A percentile compares a stretch with the other conserved stretches of the same genome.
Conservation (phyloP, 2,329 filamentous ascomycete genomes). For the Magnaporthiopsis rhizophila region DNA sequence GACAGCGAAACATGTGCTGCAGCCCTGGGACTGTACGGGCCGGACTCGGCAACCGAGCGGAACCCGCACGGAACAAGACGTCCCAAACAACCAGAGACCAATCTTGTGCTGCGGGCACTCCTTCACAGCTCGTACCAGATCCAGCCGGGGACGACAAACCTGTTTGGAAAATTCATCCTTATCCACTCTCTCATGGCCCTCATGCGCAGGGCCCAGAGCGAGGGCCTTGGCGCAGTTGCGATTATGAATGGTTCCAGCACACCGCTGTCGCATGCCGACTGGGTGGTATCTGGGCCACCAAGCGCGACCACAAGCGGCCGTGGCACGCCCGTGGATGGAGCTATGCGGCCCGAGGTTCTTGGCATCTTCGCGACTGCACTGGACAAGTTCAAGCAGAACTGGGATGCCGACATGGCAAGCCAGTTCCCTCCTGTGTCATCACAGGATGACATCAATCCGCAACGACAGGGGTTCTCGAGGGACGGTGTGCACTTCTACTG, state of each 20-base stretch:
- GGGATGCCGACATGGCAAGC: constrained; percentile 61
- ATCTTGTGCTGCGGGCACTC: constrained; percentile 52
- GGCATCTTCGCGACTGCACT: constrained; percentile 48
- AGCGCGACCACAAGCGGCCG: constrained; percentile 38
- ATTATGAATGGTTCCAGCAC: constrained; percentile 37
- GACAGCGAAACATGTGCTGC: constrained; percentile 52
- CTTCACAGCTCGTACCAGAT: constrained; percentile 52
- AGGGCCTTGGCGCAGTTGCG: constrained; percentile 24
- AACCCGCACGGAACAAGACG: constrained; percentile 57
- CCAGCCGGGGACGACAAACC: constrained; percentile 58
- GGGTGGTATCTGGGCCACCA: constrained; percentile 37
- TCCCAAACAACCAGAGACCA: constrained; percentile 56
- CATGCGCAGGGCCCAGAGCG: constrained; percentile 38
- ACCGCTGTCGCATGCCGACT: constrained; percentile 42
- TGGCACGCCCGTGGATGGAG: constrained; percentile 35
- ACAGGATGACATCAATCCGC: constrained; percentile 29
- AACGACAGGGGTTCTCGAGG: constrained; percentile 60
- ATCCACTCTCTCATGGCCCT: constrained; percentile 61
- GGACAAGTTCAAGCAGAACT: constrained; percentile 64
- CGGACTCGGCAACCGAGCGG: constrained; percentile 40
- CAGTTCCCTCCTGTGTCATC: constrained; percentile 51
- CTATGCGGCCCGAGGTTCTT: constrained; percentile 36
- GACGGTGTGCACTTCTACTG: constrained; percentile 69
- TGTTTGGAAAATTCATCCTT: constrained; percentile 66
- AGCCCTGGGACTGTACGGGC: constrained; percentile 56